Evolutionary conservation across 2,329 filamentous ascomycete species (phyloP).

Genomic region (Aspergillus carbonarius): DNA sequence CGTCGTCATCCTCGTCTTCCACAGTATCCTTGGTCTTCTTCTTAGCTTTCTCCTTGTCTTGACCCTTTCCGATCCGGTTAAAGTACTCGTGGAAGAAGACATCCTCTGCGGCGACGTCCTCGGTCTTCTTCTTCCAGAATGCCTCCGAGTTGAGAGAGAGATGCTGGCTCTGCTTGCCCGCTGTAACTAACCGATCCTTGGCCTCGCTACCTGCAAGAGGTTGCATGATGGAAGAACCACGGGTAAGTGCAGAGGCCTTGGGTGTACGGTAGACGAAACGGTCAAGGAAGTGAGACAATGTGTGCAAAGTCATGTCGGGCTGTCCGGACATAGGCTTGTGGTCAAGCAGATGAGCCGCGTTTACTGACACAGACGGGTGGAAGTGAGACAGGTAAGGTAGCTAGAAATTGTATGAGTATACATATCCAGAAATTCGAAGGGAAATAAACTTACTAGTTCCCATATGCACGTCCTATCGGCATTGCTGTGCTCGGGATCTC

Average conservation of each 20-base stretch:
- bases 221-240: constrained; percentile 94
- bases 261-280: constrained; percentile 98
- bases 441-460: constrained; percentile 68
- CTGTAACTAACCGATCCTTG: constrained; percentile 60
- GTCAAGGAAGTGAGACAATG: constrained; percentile 91
- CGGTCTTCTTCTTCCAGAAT: constrained; percentile 89
- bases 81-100: constrained; percentile 99
- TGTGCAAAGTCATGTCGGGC: constrained; percentile 85
- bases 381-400: constrained; percentile 76
- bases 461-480: constrained; percentile 92
- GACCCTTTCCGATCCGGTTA: constrained; percentile 63
- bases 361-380: constrained; percentile 88
- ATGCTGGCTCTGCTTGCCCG: constrained; percentile 58
- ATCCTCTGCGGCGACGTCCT: constrained; percentile 85
- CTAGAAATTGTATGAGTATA: constrained; percentile 25
- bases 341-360: constrained; percentile 69
- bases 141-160: constrained; percentile 77
- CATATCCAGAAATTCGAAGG: background rate
- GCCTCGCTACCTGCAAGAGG: constrained; percentile 69
- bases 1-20: constrained; percentile 42
- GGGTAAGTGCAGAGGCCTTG: constrained; percentile 63
- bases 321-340: constrained; percentile 75
- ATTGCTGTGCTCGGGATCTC: constrained; percentile 87
- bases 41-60: constrained; percentile 48
- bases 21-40: constrained; percentile 57